Base-by-base conservation (phyloP, 176 grass and related monocot genomes). In the Oryza coarctata region DNA sequence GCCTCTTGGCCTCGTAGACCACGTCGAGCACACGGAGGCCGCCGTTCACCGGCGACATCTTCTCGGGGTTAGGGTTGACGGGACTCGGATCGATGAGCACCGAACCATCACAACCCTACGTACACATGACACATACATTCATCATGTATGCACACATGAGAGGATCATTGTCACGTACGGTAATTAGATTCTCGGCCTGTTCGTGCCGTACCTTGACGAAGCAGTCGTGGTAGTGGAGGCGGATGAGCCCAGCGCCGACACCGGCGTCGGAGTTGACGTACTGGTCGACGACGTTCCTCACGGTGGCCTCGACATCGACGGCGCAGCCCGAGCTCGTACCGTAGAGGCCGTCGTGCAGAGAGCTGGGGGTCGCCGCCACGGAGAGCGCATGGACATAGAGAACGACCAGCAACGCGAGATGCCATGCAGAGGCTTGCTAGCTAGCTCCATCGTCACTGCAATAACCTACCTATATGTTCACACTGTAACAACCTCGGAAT, bases 211-310 rank as follows among this genome's bases (percentile, higher is more conserved):
- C 43, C 49, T 91, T 90, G 7, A 96, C 88, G 80, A 96, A 96
- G 67, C 94, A 96, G 82, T 96, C 94, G 18, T 96, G 94, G 86
- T 93, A 93, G 80, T 93, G 88, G 68, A 93, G 34, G 2, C 94
- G 94, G 39, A 94, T 68, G 9, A 91, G 91, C 39, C 67, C 79
- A 0, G 79, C 79, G 79, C 79, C 78, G 47, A 52, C 33, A 66
- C 58, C 81, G 15, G 41, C 52, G 43, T 83, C 61, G 11, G 71
- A 14, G 71, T 22, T 50, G 60, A 83, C 7, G n/a, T 22, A 35
- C 61, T 50, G 71, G 41, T 67, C 40, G 5, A 83, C 81, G 62
- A 75, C 62, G 62, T 27, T 36, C 43, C 2, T 22, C 15, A 83
- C 81, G 61, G 45, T 40, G 62, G 71, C 71, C 81, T 75, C 71